Conservation (phyloP, 208 protist species). For the Leishmania gerbilli region DNA sequence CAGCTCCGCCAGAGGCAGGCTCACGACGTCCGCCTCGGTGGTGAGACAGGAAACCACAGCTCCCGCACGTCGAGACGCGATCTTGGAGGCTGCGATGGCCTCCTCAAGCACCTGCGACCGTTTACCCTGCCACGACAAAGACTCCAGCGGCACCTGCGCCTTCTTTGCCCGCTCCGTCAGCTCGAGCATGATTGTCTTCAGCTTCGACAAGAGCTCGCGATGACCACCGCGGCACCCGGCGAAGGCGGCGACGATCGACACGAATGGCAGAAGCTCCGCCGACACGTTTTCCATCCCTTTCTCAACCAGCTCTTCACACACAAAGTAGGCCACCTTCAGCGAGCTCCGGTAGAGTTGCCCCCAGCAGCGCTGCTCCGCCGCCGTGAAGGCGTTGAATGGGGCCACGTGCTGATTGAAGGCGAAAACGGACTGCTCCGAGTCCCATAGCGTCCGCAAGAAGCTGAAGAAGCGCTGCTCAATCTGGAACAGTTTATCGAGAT, state of each 20-base stretch:
- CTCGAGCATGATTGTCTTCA: conserved; percentile 62
- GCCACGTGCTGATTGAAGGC: conserved; percentile 61
- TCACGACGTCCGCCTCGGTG: conserved; percentile 66
- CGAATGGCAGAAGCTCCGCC: conserved; percentile 51
- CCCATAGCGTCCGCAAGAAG: conserved; percentile 28
- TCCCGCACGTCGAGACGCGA: conserved; percentile 21
- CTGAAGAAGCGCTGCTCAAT: conserved; percentile 20
- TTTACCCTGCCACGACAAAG: conserved; percentile 25
- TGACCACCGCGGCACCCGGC: conserved; percentile 73
- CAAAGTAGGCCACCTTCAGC: conserved; percentile 63
- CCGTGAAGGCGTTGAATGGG: conserved; percentile 54
- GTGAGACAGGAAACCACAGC: conserved; percentile 62
- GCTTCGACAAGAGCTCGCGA: conserved; percentile 64
- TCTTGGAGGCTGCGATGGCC: conserved; percentile 24
- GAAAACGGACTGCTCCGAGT: conserved; percentile 45
- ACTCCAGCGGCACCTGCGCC: conserved; percentile 62
- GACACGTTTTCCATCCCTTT: conserved; percentile 57
- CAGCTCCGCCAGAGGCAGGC: conserved; percentile 38
- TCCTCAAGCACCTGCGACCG: conserved; percentile 40
- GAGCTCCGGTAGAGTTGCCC: conserved; percentile 66
- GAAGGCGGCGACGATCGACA: conserved; percentile 66
- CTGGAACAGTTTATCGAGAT: conserved; percentile 8
- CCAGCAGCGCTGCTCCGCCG: conserved; percentile 51
- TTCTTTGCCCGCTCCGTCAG: conserved; percentile 69
- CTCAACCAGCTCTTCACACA: conserved; percentile 60